Evolutionary conservation across 306 rosid species (phyloP).

Genomic region (Vigna mungo): DNA sequence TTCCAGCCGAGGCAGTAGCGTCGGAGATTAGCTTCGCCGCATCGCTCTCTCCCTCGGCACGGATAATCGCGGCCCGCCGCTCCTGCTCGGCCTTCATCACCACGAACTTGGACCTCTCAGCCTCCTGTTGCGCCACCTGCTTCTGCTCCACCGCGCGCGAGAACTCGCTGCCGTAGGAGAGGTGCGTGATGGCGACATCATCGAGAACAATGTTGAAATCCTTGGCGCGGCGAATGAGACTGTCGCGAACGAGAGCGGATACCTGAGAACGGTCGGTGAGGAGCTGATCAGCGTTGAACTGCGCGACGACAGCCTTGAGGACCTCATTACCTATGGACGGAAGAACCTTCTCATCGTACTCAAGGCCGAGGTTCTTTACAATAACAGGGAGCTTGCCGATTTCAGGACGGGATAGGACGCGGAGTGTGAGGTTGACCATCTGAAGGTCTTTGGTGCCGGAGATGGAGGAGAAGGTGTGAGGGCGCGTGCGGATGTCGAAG

Average conservation of each 20-base stretch:
- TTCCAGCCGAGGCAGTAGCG: constrained; percentile 72
- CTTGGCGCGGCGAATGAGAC: constrained; percentile 71
- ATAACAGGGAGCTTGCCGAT: constrained; percentile 68
- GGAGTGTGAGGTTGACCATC: constrained; percentile 86
- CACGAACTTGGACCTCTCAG: constrained; percentile 87
- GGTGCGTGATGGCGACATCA: constrained; percentile 89
- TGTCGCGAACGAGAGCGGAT: constrained; percentile 85
- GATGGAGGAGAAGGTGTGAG: constrained; percentile 86
- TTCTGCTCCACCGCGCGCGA: constrained; percentile 92
- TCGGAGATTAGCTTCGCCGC: constrained; percentile 90
- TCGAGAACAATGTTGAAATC: constrained; percentile 88
- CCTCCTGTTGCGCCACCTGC: constrained; percentile 99
- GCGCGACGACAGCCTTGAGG: constrained; percentile 85
- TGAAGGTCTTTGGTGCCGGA: constrained; percentile 96
- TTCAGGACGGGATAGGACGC: constrained; percentile 89
- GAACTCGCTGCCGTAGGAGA: constrained; percentile 77
- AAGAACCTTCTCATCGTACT: constrained; percentile 95
- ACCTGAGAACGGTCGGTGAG: constrained; percentile 87
- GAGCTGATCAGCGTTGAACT: constrained; percentile 94
- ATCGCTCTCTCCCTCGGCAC: constrained; percentile 95
- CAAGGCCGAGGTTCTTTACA: constrained; percentile 86
- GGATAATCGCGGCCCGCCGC: constrained; percentile 84
- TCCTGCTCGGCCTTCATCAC: constrained; percentile 98
- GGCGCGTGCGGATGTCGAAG: constrained; percentile 88
- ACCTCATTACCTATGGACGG: constrained; percentile 95